Conservation (phyloP, 495 filamentous ascomycete species). For the Glarea lozoyensis region DNA sequence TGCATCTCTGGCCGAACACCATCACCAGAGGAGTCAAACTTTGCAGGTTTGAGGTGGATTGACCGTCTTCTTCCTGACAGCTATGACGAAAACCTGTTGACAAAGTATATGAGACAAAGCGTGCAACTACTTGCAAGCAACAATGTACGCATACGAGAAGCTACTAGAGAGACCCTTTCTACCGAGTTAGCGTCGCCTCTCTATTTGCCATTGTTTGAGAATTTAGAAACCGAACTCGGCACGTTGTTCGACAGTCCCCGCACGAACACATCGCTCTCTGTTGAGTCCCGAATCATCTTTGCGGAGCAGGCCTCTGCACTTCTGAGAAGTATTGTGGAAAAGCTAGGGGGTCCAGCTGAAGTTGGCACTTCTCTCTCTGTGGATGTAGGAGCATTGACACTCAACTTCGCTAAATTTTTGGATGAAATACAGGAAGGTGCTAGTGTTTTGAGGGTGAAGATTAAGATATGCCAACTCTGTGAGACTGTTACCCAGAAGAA, state of each 20-base stretch:
- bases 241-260: constrained; percentile 44
- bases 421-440: constrained; percentile 33
- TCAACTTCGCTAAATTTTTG: constrained; percentile 53
- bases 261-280: constrained; percentile 37
- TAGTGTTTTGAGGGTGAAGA: constrained; percentile 50
- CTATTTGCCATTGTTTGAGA: constrained; percentile 50
- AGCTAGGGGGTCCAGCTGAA: constrained; percentile 48
- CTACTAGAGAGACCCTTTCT: constrained; percentile 51
- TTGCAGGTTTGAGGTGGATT: constrained; percentile 53
- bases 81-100: constrained; percentile 47
- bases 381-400: constrained; percentile 47
- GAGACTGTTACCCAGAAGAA: constrained; percentile 56
- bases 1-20: constrained; percentile 50
- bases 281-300: constrained; percentile 51
- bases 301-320: constrained; percentile 55
- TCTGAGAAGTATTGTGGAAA: constrained; percentile 51
- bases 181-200: constrained; percentile 49
- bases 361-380: constrained; percentile 46
- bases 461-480: constrained; percentile 55
- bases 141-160: constrained; percentile 53
- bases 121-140: constrained; percentile 52
- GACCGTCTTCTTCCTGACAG: constrained; percentile 44
- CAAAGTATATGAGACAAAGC: constrained; percentile 49
- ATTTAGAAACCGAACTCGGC: constrained; percentile 51
- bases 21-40: constrained; percentile 43